A percentile compares a stretch with the other conserved stretches of the same genome.
Evolutionary conservation across 768 basidiomycete species (phyloP).

Genomic region (Lactarius trivialis): DNA sequence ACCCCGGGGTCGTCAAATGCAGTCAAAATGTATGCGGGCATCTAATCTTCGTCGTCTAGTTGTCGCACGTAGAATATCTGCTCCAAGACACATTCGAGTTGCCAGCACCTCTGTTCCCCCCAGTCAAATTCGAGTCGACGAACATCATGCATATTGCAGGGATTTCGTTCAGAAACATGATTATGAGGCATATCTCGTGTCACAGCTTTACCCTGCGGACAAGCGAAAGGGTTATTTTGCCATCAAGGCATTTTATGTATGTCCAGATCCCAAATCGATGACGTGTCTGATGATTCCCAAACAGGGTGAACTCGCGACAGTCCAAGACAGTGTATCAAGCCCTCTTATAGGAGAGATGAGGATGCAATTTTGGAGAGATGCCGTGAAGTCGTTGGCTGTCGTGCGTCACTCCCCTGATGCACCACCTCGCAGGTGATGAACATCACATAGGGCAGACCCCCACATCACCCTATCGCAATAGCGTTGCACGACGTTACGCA

Average conservation of each 20-base stretch:
- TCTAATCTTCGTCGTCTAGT: background rate
- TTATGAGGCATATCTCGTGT: slow-evolving; percentile 70
- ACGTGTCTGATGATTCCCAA: background rate
- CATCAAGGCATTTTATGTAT: slow-evolving; percentile 76
- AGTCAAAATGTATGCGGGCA: background rate
- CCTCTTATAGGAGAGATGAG: slow-evolving; percentile 73
- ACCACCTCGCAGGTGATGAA: slow-evolving; percentile 20
- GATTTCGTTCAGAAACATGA: slow-evolving; percentile 71
- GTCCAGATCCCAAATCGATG: slow-evolving; percentile 28
- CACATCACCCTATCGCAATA: slow-evolving; percentile 73
- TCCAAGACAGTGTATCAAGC: slow-evolving; percentile 73
- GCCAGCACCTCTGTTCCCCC: slow-evolving; percentile 10
- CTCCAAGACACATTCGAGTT: background rate
- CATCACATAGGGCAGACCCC: slow-evolving; percentile 56
- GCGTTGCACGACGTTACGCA: slow-evolving; percentile 57
- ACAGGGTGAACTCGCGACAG: slow-evolving; percentile 69
- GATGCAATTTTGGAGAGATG: slow-evolving; percentile 84
- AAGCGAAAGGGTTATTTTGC: slow-evolving; percentile 66
- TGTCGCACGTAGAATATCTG: background rate
- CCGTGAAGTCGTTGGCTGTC: slow-evolving; percentile 58
- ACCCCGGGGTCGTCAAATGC: background rate
- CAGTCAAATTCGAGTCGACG: slow-evolving; percentile 25
- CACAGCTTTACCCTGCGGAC: slow-evolving; percentile 66
- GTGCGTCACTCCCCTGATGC: slow-evolving; percentile 35
- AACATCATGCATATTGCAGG: slow-evolving; percentile 60